Percentiles rank a stretch among this genome's conserved stretches.
phyloP scores from a whole-genome alignment of 805 yeast species.

The Saturnispora besseyi region DNA sequence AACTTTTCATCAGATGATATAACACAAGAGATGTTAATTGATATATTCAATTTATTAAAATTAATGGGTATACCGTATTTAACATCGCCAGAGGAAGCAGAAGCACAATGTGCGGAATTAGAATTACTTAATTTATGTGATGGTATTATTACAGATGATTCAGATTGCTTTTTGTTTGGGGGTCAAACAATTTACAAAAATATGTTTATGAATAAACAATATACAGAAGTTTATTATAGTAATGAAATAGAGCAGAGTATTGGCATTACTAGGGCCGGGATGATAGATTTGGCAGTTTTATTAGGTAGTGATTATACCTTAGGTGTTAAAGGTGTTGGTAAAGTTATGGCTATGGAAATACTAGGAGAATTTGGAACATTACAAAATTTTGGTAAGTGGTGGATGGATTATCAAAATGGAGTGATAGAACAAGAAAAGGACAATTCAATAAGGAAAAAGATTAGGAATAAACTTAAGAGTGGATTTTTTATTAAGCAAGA shows the following conservation, averaged over 20 bases:
- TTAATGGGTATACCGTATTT: constrained; percentile 91
- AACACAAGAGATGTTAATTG: constrained; percentile 73
- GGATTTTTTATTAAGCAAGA: constrained; percentile 36
- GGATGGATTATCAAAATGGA: constrained; percentile 37
- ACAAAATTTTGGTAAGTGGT: constrained; percentile 44
- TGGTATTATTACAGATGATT: constrained; percentile 94
- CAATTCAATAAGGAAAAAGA: constrained; percentile 42
- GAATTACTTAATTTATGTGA: constrained; percentile 66
- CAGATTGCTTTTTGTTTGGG: constrained; percentile 93
- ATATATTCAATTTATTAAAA: constrained; percentile 80
- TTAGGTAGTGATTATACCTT: constrained; percentile 94
- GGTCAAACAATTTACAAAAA: constrained; percentile 78
- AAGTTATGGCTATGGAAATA: constrained; percentile 84
- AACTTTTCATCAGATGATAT: constrained; percentile 65
- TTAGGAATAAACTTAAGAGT: constrained; percentile 49
- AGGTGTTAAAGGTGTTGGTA: constrained; percentile 90
- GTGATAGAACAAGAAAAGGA: constrained; percentile 33
- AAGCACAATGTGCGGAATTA: constrained; percentile 92
- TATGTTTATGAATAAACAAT: constrained; percentile 88
- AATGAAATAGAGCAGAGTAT: constrained; percentile 50
- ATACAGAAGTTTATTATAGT: constrained; percentile 73
- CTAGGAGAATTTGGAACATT: constrained; percentile 67
- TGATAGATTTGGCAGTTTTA: constrained; percentile 75
- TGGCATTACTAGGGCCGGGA: constrained; percentile 51
- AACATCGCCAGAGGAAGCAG: constrained; percentile 98